These are phyloP conservation scores for Hylodesmum podocarpum DNA, from an alignment of 306 rosid genomes.

Conservation along the genomic window DNA sequence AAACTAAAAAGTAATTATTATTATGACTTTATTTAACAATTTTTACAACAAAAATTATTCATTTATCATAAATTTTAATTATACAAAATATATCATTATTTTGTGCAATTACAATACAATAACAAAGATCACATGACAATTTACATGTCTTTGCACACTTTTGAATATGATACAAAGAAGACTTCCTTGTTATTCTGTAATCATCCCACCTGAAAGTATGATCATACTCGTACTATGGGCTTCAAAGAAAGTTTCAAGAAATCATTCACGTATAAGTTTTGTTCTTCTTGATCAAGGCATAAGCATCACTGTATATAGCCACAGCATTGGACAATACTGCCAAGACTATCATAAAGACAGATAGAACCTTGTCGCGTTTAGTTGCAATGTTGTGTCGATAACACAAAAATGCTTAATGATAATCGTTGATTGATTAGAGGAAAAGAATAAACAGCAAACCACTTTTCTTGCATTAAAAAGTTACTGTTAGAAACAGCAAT, in stretches of 20 bases:
- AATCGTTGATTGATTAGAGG: neutral
- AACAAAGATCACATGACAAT: neutral
- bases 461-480: neutral
- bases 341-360: constrained; percentile 65
- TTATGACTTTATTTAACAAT: too few species aligned
- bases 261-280: constrained; percentile 28
- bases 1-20: too few species aligned
- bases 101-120: constrained; percentile 9
- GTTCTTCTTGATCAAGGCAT: constrained; percentile 63
- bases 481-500: neutral
- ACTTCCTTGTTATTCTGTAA: neutral
- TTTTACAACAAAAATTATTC: too few species aligned
- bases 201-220: neutral
- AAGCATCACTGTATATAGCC: constrained; percentile 85
- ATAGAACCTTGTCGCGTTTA: constrained; percentile 60
- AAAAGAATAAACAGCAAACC: neutral
- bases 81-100: too few species aligned
- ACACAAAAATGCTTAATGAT: neutral
- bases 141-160: constrained; percentile 6
- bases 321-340: constrained; percentile 74
- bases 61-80: too few species aligned
- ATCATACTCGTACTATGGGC: neutral
- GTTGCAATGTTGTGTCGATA: constrained; percentile 64
- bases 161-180: neutral
- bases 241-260: constrained; percentile 9